These are phyloP conservation scores for Turritis glabra DNA, from an alignment of 345 rosid species.

Conservation along the genomic window DNA sequence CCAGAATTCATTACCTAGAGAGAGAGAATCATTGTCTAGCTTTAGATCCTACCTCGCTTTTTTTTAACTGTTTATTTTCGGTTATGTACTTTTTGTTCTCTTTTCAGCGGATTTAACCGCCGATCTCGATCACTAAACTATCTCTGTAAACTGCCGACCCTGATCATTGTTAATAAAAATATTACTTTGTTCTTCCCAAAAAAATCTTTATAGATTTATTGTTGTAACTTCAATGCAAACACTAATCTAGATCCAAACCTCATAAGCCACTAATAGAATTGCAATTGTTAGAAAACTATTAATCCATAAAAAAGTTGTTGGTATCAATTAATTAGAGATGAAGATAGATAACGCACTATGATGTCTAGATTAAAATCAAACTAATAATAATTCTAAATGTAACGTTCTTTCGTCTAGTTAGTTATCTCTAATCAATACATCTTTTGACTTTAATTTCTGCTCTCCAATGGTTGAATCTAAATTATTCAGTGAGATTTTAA, in stretches of 20 bases:
- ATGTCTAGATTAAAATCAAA: conserved; percentile 18
- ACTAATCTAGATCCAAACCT: conserved; percentile 14
- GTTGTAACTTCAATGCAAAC: too few relatives aligned
- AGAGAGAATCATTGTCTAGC: too few relatives aligned
- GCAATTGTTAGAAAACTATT: not conserved
- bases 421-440: conserved; percentile 27
- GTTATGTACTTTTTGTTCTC: too few relatives aligned
- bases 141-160: too few relatives aligned
- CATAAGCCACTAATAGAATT: not conserved
- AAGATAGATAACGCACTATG: conserved; percentile 20
- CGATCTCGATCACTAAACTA: too few relatives aligned
- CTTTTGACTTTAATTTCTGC: conserved; percentile 27
- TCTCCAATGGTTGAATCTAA: conserved; percentile 18
- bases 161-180: too few relatives aligned
- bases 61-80: too few relatives aligned
- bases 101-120: too few relatives aligned
- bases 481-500: conserved; percentile 6
- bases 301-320: not conserved
- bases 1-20: too few relatives aligned
- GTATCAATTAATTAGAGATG: conserved; percentile 17
- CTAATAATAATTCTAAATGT: conserved; percentile 17
- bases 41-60: too few relatives aligned
- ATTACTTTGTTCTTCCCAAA: too few relatives aligned
- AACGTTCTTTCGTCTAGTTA: conserved; percentile 19
- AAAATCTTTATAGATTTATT: too few relatives aligned